These are phyloP conservation scores for Volutella citrinella DNA, from an alignment of 2,329 filamentous ascomycete species.

Conservation along the genomic window DNA sequence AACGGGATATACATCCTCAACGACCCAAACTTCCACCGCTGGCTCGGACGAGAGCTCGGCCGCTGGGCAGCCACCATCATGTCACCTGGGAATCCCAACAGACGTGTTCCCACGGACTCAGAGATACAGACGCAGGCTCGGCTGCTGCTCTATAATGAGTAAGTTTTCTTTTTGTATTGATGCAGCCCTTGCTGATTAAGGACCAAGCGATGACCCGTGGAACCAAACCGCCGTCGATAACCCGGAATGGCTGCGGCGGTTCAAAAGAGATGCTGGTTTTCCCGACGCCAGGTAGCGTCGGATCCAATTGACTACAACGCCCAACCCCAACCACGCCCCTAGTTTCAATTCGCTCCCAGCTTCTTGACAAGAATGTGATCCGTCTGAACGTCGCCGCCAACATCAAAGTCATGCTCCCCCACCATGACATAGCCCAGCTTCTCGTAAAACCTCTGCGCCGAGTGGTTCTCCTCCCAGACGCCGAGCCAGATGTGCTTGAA, in stretches of 20 bases:
- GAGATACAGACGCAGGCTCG: constrained; percentile 63
- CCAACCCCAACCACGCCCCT: too few relatives aligned
- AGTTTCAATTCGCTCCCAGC: too few relatives aligned
- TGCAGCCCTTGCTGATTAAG: not conserved
- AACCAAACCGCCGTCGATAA: constrained; percentile 64
- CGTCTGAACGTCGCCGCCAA: constrained; percentile 40
- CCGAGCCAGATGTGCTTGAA: constrained; percentile 43
- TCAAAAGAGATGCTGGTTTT: constrained; percentile 59
- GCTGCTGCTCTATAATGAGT: constrained; percentile 64
- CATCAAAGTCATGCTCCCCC: constrained; percentile 39
- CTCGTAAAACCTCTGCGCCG: constrained; percentile 37
- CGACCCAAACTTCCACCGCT: constrained; percentile 58
- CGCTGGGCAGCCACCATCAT: constrained; percentile 52
- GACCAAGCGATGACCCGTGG: constrained; percentile 56
- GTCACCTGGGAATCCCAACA: constrained; percentile 59
- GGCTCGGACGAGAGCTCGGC: constrained; percentile 50
- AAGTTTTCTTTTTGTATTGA: constrained; percentile 27
- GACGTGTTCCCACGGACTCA: constrained; percentile 55
- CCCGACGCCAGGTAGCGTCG: too few relatives aligned
- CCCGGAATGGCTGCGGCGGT: constrained; percentile 59
- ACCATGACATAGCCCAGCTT: constrained; percentile 38
- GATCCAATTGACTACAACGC: too few relatives aligned
- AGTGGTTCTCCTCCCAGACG: constrained; percentile 45
- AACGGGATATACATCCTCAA: constrained; percentile 48
- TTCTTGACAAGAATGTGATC: constrained; percentile 40